phyloP scores from a whole-genome alignment of 148 eudicot species.

The Vaccinium corymbosum region DNA sequence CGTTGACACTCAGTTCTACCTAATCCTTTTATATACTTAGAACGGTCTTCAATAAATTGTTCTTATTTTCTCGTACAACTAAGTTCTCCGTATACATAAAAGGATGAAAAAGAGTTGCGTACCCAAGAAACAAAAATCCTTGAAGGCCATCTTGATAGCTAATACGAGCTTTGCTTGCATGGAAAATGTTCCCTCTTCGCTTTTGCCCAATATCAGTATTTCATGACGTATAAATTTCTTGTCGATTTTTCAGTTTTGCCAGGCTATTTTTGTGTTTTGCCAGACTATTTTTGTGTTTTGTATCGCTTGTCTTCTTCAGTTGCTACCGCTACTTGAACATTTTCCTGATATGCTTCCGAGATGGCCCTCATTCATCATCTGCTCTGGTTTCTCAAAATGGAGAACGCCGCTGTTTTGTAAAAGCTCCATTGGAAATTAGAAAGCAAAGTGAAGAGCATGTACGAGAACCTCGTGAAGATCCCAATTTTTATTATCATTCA shows the following conservation, averaged over 20 bases:
- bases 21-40: not conserved
- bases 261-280: no score
- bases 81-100: not conserved
- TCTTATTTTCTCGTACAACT: not conserved
- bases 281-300: no score
- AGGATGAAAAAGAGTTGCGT: not conserved
- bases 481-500: not conserved
- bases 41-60: not conserved
- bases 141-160: not conserved
- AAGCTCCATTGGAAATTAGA: not conserved
- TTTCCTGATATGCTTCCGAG: no score
- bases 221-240: no score
- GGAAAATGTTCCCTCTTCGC: not conserved
- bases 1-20: not conserved
- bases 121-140: not conserved
- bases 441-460: not conserved
- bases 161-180: not conserved
- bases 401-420: not conserved
- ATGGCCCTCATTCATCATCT: no score
- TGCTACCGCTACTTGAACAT: no score
- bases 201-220: not conserved
- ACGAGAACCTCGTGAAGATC: not conserved
- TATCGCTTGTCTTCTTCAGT: no score
- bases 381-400: no score
- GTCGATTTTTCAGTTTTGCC: no score